Evolutionary conservation across 352 stramenopile genomes (phyloP), one percentile per base, ranked within the genome.

Genomic region (Pythium rhizo-oryzae): DNA sequence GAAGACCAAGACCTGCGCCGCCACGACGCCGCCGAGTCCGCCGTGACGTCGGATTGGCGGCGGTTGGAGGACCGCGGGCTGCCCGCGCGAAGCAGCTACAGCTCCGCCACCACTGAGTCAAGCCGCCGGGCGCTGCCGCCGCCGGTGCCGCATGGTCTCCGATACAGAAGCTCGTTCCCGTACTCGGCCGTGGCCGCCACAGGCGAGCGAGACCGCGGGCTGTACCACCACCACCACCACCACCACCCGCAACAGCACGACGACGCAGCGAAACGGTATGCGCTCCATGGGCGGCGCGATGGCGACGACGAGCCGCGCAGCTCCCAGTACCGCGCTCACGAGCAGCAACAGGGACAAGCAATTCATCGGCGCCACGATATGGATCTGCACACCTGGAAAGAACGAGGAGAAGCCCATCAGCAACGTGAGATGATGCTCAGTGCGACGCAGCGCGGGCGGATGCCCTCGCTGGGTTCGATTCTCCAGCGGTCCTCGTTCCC

Each of bases 121-220:
- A 57, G 50, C 6, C 15, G 25, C 24, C n/a, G n/a, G n/a, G n/a
- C 52, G 25, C 55, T 49, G n/a, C 43, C 43, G 43, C 43, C 37
- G 15, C 37, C 43, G 43, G 43, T 37, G 8, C 37, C 37, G 8
- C 55, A 61, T 5, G 23, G 33, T 39, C 55, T 61, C 15, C 55
- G 55, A 8, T 37, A 61, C 37, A n/a, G 37, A 3, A 51, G 41
- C 21, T 18, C 55, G 35, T 61, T 61, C 55, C 55, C 55, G n/a
- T 61, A 61, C 23, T 21, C 25, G 18, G 55, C 12, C 23, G 21
- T 39, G 1, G 55, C 18, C 13, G 37, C 37, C 11, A 2, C 37
- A 4, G 13, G 37, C 37, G 37, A 43, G 37, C 37, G 37, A 4
- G 15, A 4, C 23, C 8, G 11, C 16, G 47, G 47, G 2, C 47